phyloP scores from a whole-genome alignment of 805 yeast genomes.

The Saccharomycopsis capsularis region DNA sequence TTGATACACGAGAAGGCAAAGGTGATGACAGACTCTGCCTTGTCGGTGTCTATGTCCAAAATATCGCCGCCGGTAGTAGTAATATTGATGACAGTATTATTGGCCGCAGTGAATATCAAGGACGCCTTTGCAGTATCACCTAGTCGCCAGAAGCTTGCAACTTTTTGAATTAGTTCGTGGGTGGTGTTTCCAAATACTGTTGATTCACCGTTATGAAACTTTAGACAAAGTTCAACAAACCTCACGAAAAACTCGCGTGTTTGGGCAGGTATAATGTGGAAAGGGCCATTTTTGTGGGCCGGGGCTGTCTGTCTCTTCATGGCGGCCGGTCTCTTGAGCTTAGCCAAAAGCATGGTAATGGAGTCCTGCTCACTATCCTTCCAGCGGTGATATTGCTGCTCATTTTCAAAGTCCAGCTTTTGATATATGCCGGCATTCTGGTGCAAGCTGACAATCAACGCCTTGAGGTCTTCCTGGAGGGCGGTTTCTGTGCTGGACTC shows the following conservation, averaged over 20 bases:
- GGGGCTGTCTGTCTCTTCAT: constrained; percentile 10
- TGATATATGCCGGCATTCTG: constrained; percentile 28
- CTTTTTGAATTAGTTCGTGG: constrained; percentile 12
- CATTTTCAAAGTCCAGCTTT: constrained; percentile 32
- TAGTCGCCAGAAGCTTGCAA: constrained; percentile 49
- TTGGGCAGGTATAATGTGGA: constrained; percentile 31
- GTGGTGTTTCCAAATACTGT: constrained; percentile 15
- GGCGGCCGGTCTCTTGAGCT: constrained; percentile 20
- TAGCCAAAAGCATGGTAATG: constrained; percentile 27
- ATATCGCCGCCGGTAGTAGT: constrained; percentile 16
- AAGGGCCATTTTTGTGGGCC: constrained; percentile 17
- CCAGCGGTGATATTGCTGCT: constrained; percentile 36
- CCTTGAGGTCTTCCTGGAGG: constrained; percentile 29
- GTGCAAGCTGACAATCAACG: constrained; percentile 22
- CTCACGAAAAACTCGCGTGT: constrained; percentile 33
- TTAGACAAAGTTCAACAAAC: constrained; percentile 36
- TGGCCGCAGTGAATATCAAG: constrained; percentile 44
- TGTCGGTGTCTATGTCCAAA: constrained; percentile 26
- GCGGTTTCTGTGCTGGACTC: constrained; percentile 32
- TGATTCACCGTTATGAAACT: constrained; percentile 17
- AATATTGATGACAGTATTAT: constrained; percentile 29
- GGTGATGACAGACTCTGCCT: constrained; percentile 30
- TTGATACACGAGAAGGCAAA: constrained; percentile 25
- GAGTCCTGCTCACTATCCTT: constrained; percentile 32
- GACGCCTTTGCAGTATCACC: constrained; percentile 43